Evolutionary conservation across 345 rosid species (phyloP), one percentile per base, ranked within the genome.

Genomic region (Salix koriyanagi): DNA sequence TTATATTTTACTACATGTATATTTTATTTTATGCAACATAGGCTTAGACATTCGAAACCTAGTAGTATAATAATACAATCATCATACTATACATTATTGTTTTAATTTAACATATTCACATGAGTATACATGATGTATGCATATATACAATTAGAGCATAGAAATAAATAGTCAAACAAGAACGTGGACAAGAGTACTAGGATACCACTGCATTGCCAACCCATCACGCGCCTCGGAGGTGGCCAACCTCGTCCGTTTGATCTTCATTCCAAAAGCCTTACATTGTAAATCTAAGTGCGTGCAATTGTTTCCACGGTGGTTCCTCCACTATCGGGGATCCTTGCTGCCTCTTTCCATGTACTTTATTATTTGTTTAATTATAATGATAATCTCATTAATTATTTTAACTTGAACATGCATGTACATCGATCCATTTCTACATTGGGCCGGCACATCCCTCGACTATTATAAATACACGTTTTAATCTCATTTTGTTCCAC

Each of bases 151-250:
- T 50, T 3, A 70, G 41, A 73, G 34, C 65, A 58, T 10, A n/a
- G 25, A 58, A 58, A 58, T n/a, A n/a, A 39, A 41, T 39, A 78
- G 79, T 91, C 91, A 87, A 87, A 83, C 78, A 65, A 85, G 85
- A 87, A 84, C 87, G 88, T 84, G 92, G 72, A 75, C 54, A 75
- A 5, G 48, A 58, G 5, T 4, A 32, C 26, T 1, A 30, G 8
- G 32, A 2, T 30, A 26, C 69, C 64, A 70, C 0, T 19, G 83
- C 84, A 76, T 81, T 82, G 92, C 82, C 92, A 89, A 88, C 89
- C 82, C 79, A 84, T 86, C 86, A 89, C 93, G 86, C 90, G 89
- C 89, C 88, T 37, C 69, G 84, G 82, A 87, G 88, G 91, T 85
- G 94, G 86, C 84, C 90, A 86, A 77, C 78, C 70, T 21, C 65